phyloP scores from a whole-genome alignment of 768 basidiomycete species.

The Agaricus subrufescens region DNA sequence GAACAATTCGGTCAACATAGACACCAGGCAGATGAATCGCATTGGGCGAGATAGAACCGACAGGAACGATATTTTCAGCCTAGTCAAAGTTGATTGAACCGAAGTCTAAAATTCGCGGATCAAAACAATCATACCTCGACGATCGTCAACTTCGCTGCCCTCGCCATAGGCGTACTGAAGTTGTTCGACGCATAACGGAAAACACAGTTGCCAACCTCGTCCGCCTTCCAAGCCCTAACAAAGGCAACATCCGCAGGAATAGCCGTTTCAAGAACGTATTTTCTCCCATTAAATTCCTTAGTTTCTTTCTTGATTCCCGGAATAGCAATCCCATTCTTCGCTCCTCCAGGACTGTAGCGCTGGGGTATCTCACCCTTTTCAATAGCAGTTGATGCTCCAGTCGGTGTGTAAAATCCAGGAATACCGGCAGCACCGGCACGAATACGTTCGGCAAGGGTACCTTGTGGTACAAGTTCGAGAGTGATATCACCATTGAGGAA shows the following conservation, averaged over 20 bases:
- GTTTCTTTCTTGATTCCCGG: conserved; percentile 74
- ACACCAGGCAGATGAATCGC: conserved; percentile 80
- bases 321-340: conserved; percentile 62
- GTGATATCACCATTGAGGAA: conserved; percentile 81
- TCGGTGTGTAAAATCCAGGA: conserved; percentile 92
- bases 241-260: conserved; percentile 82
- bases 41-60: conserved; percentile 76
- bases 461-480: conserved; percentile 88
- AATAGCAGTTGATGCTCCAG: conserved; percentile 81
- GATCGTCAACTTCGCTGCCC: conserved; percentile 85
- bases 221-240: conserved; percentile 87
- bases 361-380: conserved; percentile 77
- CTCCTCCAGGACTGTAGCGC: conserved; percentile 75
- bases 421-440: conserved; percentile 89
- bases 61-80: conserved; percentile 88
- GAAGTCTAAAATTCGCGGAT: background rate
- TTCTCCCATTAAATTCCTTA: conserved; percentile 71
- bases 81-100: conserved; percentile 19
- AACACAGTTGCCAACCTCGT: conserved; percentile 86
- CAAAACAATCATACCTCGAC: conserved; percentile 58
- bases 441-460: conserved; percentile 83
- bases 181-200: conserved; percentile 92
- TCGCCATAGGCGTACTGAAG: conserved; percentile 83
- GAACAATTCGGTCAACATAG: conserved; percentile 87
- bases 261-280: conserved; percentile 78